These are phyloP conservation scores for Schizophyllum amplum DNA, from an alignment of 1,284 basidiomycete species.

Conservation along the genomic window DNA sequence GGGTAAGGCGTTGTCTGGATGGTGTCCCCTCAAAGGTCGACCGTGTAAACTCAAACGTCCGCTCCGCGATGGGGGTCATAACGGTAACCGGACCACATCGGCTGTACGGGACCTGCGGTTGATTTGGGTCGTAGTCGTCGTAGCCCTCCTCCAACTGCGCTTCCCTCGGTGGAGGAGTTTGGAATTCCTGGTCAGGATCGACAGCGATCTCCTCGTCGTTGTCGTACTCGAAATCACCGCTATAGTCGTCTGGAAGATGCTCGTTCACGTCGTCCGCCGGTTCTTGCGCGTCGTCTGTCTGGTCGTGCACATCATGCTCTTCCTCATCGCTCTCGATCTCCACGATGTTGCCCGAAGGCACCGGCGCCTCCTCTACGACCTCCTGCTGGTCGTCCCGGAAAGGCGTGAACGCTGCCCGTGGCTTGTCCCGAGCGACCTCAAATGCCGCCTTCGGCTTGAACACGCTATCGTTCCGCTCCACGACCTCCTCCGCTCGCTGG, in stretches of 20 bases:
- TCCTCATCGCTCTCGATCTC: slow-evolving; percentile 22
- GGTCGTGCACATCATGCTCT: slow-evolving; percentile 26
- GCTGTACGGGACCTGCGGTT: too few relatives aligned
- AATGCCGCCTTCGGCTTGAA: slow-evolving; percentile 17
- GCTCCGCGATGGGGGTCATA: slow-evolving; percentile 93
- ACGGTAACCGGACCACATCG: slow-evolving; percentile 74
- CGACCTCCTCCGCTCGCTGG: slow-evolving; percentile 23
- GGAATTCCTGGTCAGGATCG: slow-evolving; percentile 17
- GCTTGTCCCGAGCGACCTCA: not conserved
- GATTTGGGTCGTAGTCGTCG: slow-evolving; percentile 30
- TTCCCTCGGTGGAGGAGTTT: slow-evolving; percentile 16
- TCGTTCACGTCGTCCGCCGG: slow-evolving; percentile 19
- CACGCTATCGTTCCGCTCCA: slow-evolving; percentile 34
- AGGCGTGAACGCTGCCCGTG: slow-evolving; percentile 28
- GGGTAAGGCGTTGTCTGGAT: too few relatives aligned
- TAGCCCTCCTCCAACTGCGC: slow-evolving; percentile 19
- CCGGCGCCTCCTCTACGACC: slow-evolving; percentile 4
- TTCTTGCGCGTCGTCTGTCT: slow-evolving; percentile 8
- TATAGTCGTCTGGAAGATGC: slow-evolving; percentile 14
- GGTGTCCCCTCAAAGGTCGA: too few relatives aligned
- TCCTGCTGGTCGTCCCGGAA: slow-evolving; percentile 22
- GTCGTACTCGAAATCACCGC: slow-evolving; percentile 18
- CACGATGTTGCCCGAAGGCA: slow-evolving; percentile 14
- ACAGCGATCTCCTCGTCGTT: slow-evolving; percentile 21
- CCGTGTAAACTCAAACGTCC: slow-evolving; percentile 77